phyloP scores from a whole-genome alignment of 2,329 filamentous ascomycete genomes.

The Microthyrium microscopicum region DNA sequence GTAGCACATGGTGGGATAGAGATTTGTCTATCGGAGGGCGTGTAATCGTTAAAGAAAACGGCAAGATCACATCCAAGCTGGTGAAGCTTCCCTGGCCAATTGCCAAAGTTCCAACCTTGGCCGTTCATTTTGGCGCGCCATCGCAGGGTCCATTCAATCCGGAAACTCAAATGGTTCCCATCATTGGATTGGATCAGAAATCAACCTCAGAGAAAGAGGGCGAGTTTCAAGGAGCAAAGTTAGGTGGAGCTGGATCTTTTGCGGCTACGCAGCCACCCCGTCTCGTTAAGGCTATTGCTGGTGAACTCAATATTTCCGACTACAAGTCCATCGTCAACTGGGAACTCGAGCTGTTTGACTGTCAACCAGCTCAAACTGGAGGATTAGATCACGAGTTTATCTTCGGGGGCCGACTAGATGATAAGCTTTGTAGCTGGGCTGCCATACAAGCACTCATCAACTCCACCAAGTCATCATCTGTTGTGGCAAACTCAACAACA shows the following conservation, averaged over 20 bases:
- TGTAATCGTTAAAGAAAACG: conserved; percentile 64
- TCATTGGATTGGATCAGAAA: conserved; percentile 70
- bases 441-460: conserved; percentile 71
- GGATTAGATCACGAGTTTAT: conserved; percentile 88
- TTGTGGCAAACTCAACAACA: conserved; percentile 30
- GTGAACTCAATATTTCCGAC: conserved; percentile 50
- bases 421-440: conserved; percentile 92
- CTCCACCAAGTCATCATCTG: conserved; percentile 36
- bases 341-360: conserved; percentile 92
- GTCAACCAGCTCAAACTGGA: conserved; percentile 66
- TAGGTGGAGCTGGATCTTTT: conserved; percentile 57
- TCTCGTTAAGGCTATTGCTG: conserved; percentile 68
- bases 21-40: conserved; percentile 82
- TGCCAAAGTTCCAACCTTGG: conserved; percentile 78
- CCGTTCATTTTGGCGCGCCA: conserved; percentile 77
- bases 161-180: conserved; percentile 88
- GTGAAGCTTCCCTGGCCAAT: conserved; percentile 93
- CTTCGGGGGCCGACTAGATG: conserved; percentile 86
- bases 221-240: conserved; percentile 22
- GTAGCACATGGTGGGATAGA: conserved; percentile 91
- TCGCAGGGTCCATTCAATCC: conserved; percentile 53
- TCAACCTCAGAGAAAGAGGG: conserved; percentile 15
- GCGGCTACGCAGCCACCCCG: conserved; percentile 67
- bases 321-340: conserved; percentile 64
- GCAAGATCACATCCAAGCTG: conserved; percentile 64